Evolutionary conservation across 495 filamentous ascomycete species (phyloP).

Genomic region (Opeltia flavorubescens): DNA sequence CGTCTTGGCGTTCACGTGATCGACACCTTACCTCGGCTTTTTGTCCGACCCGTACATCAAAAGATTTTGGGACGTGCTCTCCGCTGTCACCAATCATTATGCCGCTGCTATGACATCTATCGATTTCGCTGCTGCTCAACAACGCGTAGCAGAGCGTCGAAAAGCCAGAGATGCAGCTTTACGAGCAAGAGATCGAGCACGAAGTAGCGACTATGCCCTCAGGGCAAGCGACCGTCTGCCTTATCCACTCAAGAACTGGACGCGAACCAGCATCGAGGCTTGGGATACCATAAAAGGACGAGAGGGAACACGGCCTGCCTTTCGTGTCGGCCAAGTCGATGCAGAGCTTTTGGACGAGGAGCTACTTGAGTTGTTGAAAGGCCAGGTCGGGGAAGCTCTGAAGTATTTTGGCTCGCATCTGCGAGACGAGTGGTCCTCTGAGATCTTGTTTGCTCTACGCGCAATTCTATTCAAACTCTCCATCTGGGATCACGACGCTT

Average conservation of each 20-base stretch:
- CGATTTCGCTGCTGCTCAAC: conserved; percentile 75
- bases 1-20: too few species aligned
- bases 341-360: conserved; percentile 93
- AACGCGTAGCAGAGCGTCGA: conserved; percentile 67
- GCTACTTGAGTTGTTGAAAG: conserved; percentile 68
- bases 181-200: conserved; percentile 39
- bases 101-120: conserved; percentile 46
- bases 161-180: conserved; percentile 51
- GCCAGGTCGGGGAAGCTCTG: conserved; percentile 76
- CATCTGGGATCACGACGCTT: conserved; percentile 92
- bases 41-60: too few species aligned
- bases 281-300: conserved; percentile 63
- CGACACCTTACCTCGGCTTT: too few species aligned
- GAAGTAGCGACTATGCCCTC: conserved; percentile 27
- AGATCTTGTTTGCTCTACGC: conserved; percentile 67
- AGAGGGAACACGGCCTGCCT: conserved; percentile 69
- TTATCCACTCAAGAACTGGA: conserved; percentile 47
- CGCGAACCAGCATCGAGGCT: conserved; percentile 37
- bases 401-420: conserved; percentile 67
- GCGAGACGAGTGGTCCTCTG: conserved; percentile 69
- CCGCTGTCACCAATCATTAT: neutral
- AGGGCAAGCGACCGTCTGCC: conserved; percentile 42
- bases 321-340: conserved; percentile 92
- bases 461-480: conserved; percentile 82
- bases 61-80: too few species aligned